Base-by-base conservation (phyloP, 2,329 filamentous ascomycete genomes). In the Dryadomyces quercus-mongolicae region DNA sequence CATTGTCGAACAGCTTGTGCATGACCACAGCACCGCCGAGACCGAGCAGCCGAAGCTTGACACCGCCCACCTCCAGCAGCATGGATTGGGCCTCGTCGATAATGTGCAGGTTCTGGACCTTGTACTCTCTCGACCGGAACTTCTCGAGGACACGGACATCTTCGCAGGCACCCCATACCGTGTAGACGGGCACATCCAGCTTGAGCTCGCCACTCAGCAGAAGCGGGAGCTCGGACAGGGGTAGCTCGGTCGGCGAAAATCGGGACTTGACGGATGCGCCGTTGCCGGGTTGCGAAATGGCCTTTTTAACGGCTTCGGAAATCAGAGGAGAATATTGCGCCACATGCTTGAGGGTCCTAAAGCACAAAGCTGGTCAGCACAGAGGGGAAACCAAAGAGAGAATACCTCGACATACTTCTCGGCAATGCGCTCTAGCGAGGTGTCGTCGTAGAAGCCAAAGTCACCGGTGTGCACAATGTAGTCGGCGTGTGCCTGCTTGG, bases 1-100 rank as follows among this genome's bases (percentile, higher is more conserved):
- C 93, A 62, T 98, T 98, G 70, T 98, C 93, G 65, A 98, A 98
- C 18, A 98, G 81, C 77, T 98, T 98, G 78, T 98, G 93, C 90
- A 98, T 98, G 57, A 98, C 93, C 5, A 98, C 92, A 7, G 93
- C 93, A 63, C 93, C 93, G 60, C 93, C 93, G 38, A 98, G 78
- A 58, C 93, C 93, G 34, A 98, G 81, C 51, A 98, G 79, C 64
- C 93, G 87, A 60, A 98, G 82, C 78, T 97, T 97, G 54, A 98
- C 89, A 55, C 93, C 93, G 55, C 92, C 93, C 57, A 97, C 78
- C 71, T 98, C 93, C 55, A 98, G 78, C 62, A 98, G 76, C 76
- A 95, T 88, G 42, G 93, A 97, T 68, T 92, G 92, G 53, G 93
- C 91, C 75, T 98, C 93, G 62, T 98, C 93, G 63, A 98, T 96